These are phyloP conservation scores for Nitzschia inconspicua DNA, from an alignment of 108 stramenopile species.

Conservation along the genomic window DNA sequence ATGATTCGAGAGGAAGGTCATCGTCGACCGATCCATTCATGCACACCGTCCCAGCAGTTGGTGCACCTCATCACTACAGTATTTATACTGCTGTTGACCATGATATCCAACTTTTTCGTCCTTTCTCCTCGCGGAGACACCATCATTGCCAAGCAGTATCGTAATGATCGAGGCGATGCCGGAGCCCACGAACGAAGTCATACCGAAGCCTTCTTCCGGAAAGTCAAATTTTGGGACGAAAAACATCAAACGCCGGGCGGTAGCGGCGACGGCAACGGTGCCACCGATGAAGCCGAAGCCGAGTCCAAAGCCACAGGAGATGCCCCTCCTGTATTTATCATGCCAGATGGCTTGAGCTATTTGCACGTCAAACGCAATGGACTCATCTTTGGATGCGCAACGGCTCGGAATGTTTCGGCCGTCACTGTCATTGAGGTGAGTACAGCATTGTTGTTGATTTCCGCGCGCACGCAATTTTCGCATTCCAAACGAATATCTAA, in stretches of 20 bases:
- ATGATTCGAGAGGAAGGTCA: no score
- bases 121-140: conserved; percentile 98
- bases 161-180: conserved; percentile 63
- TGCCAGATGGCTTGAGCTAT: conserved; percentile 92
- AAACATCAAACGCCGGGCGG: neutral
- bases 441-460: neutral
- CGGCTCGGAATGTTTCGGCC: conserved; percentile 87
- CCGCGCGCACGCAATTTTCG: conserved; percentile 3
- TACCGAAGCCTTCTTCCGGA: conserved; percentile 95
- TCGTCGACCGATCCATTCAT: no score
- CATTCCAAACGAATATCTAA: neutral
- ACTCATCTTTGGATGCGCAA: conserved; percentile 94
- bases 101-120: conserved; percentile 96
- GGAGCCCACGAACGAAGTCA: conserved; percentile 82
- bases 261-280: conserved; percentile 6
- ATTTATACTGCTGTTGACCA: no score
- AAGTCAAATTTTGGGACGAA: conserved; percentile 94
- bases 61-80: no score
- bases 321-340: conserved; percentile 88
- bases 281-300: neutral
- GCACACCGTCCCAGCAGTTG: no score
- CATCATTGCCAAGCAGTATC: conserved; percentile 94
- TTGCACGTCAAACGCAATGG: conserved; percentile 95
- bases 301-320: conserved; percentile 56
- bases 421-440: conserved; percentile 76